Conservation (phyloP, 257 asterid species). For the Solanum pennellii region DNA sequence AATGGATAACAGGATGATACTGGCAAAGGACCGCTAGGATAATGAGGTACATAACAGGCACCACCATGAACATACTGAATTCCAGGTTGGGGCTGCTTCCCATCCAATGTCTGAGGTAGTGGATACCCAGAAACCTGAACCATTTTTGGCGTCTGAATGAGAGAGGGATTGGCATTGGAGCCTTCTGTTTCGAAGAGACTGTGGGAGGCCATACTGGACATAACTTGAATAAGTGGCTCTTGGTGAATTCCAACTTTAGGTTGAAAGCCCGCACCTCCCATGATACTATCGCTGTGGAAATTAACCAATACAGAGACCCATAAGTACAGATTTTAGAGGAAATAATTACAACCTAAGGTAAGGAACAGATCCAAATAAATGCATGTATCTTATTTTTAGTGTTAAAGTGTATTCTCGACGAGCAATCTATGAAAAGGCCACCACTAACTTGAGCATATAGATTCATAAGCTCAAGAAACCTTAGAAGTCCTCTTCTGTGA, state of each 20-base stretch:
- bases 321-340: neutral
- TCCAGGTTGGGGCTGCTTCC: constrained; percentile 35
- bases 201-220: constrained; percentile 28
- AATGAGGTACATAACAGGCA: constrained; percentile 43
- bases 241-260: constrained; percentile 23
- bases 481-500: neutral
- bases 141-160: constrained; percentile 21
- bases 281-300: constrained; percentile 46
- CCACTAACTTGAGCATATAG: neutral
- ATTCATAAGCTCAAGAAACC: neutral
- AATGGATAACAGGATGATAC: constrained; percentile 49
- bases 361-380: neutral
- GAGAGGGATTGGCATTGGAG: constrained; percentile 21
- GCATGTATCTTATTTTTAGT: neutral
- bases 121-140: constrained; percentile 37
- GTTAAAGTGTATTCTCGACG: neutral
- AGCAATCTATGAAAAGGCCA: neutral
- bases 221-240: constrained; percentile 45
- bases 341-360: neutral
- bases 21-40: constrained; percentile 26
- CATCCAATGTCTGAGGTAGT: constrained; percentile 38
- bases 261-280: constrained; percentile 30
- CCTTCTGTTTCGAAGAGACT: constrained; percentile 14
- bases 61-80: constrained; percentile 48
- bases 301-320: neutral